These are phyloP conservation scores for Colletotrichum chlorophyti DNA, from an alignment of 2,329 filamentous ascomycete genomes.

Conservation along the genomic window DNA sequence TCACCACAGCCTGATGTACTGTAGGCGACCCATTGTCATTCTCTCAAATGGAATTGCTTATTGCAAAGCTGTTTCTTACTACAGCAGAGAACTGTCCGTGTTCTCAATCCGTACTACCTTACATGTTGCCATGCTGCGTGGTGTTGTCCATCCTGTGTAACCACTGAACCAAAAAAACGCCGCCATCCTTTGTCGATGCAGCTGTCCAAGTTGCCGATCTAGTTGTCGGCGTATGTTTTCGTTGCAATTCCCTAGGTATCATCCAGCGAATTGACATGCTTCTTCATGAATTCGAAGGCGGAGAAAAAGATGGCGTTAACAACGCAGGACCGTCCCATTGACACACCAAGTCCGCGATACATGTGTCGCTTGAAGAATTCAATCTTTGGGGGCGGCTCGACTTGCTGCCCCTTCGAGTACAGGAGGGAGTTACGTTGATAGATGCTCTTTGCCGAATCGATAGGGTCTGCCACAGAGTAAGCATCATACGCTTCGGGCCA, in stretches of 20 bases:
- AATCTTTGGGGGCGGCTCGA: slow-evolving; percentile 74
- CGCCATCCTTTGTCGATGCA: slow-evolving; percentile 1
- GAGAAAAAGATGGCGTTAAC: slow-evolving; percentile 93
- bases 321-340: slow-evolving; percentile 81
- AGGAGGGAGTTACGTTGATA: slow-evolving; percentile 84
- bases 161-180: slow-evolving; percentile 15
- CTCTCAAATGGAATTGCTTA: background rate
- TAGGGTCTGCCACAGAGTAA: slow-evolving; percentile 56
- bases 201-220: background rate
- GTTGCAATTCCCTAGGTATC: slow-evolving; percentile 39
- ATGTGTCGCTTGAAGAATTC: slow-evolving; percentile 79
- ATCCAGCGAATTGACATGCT: slow-evolving; percentile 63
- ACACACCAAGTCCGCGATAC: slow-evolving; percentile 84
- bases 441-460: slow-evolving; percentile 84
- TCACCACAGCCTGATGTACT: background rate
- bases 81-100: slow-evolving; percentile 3
- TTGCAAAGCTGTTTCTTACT: slow-evolving; percentile 4
- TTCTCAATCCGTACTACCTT: slow-evolving; percentile 1
- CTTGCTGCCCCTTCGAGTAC: slow-evolving; percentile 68
- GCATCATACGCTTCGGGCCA: background rate
- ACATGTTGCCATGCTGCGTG: background rate
- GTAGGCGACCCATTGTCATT: background rate
- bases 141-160: slow-evolving; percentile 1
- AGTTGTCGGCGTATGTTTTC: background rate
- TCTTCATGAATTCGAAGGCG: slow-evolving; percentile 84